Evolutionary conservation across 2,329 filamentous ascomycete species (phyloP), one percentile per base, ranked within the genome.

Genomic region (Venturia effusa): DNA sequence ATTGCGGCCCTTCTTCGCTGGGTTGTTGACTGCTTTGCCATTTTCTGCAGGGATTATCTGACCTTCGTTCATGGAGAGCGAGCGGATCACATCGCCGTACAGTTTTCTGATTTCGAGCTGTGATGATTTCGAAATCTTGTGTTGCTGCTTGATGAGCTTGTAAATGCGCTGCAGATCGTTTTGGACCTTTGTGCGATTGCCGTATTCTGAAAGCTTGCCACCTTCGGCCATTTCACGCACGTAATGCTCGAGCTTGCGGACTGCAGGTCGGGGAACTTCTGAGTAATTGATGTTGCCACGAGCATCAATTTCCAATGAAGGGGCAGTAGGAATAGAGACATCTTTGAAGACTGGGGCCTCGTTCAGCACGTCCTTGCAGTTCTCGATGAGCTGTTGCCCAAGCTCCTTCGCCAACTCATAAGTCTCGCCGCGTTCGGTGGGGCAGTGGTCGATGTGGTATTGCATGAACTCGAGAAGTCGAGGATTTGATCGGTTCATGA

Each of bases 401-500:
- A 99, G 88, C 76, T 94, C 87, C 80, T 99, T 96, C 54, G 94
- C 94, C n/a, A 99, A 86, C 78, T 94, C 85, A 78, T 99, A 99
- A 1, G 94, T 99, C 79, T 99, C 94, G 65, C 94, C 94, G 61
- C 93, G 88, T 73, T 99, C 92, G 0, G 92, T 92, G 0, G 94
- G 94, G 79, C 93, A 97, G 80, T 97, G 94, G 72, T 99, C 94
- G 72, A 99, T 99, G 79, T 99, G 94, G 71, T 99, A 97, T 75
- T 99, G 94, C 94, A 99, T 99, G 78, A 97, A 99, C 70, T 99
- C 93, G 65, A 99, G 84, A 1, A 99, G 85, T 41, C 90, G 88
- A 2, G 94, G 94, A 74, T 97, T 99, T 40, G 94, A 96, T 67
- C 94, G 89, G 81, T 97, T 99, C 94, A 99, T 99, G 78, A 99